These are phyloP conservation scores for Lecanosticta acicola DNA, from an alignment of 2,329 filamentous ascomycete genomes.

Conservation along the genomic window DNA sequence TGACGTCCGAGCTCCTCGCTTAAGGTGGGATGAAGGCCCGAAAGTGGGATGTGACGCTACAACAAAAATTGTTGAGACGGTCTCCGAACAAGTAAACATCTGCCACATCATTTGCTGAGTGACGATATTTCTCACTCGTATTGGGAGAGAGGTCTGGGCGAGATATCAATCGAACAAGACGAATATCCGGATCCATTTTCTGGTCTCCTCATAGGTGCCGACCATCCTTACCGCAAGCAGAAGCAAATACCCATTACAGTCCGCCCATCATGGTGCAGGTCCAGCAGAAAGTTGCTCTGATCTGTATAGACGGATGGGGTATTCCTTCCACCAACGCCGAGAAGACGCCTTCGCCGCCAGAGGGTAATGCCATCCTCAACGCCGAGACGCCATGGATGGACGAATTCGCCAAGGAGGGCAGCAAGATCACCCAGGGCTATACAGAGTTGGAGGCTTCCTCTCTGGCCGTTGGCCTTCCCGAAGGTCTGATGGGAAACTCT, in stretches of 20 bases:
- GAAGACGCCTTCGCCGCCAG: slow-evolving; percentile 59
- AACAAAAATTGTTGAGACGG: slow-evolving; percentile 3
- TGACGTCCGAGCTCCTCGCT: background rate
- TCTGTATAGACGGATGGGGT: slow-evolving; percentile 99
- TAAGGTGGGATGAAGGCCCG: slow-evolving; percentile 2
- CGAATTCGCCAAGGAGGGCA: slow-evolving; percentile 60
- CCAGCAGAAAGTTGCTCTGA: slow-evolving; percentile 65
- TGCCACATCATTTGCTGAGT: no score
- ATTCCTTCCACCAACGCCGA: slow-evolving; percentile 65
- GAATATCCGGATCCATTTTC: background rate
- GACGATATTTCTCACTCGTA: background rate
- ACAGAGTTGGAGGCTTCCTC: slow-evolving; percentile 94
- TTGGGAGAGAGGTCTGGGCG: background rate
- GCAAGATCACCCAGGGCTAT: slow-evolving; percentile 74
- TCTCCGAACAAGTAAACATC: no score
- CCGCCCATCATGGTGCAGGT: slow-evolving; percentile 53
- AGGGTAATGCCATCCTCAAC: slow-evolving; percentile 82
- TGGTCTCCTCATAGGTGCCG: background rate
- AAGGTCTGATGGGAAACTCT: slow-evolving; percentile 97
- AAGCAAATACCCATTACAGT: background rate
- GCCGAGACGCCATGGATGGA: slow-evolving; percentile 96
- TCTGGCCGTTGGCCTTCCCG: slow-evolving; percentile 87
- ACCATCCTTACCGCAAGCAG: background rate
- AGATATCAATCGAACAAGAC: background rate
- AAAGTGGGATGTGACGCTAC: background rate